These are phyloP conservation scores for Trypanosoma lewisi DNA, from an alignment of 208 protist genomes.

Conservation along the genomic window DNA sequence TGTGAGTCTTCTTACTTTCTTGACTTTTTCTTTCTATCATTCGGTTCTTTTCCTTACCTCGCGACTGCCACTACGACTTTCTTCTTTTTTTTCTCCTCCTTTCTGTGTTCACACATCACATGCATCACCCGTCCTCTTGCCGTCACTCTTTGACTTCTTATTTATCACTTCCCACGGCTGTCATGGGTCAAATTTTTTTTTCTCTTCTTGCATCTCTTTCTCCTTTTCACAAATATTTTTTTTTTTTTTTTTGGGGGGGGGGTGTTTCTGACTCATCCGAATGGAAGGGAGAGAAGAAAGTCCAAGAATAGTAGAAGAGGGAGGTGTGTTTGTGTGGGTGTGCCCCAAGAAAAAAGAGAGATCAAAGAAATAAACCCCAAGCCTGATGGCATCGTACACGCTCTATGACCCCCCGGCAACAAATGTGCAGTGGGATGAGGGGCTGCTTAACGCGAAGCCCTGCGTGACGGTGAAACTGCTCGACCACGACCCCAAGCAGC, in stretches of 20 bases:
- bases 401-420: slow-evolving; percentile 14
- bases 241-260: too few species aligned
- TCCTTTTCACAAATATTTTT: too few species aligned
- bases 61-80: too few species aligned
- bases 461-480: slow-evolving; percentile 9
- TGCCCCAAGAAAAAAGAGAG: slow-evolving; percentile 4
- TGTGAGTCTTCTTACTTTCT: too few species aligned
- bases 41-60: too few species aligned
- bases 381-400: slow-evolving; percentile 14
- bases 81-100: too few species aligned
- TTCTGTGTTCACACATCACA: too few species aligned
- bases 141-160: slow-evolving; percentile 3
- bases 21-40: too few species aligned
- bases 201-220: too few species aligned
- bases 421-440: slow-evolving; percentile 9
- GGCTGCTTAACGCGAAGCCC: slow-evolving; percentile 16
- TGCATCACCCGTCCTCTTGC: not conserved
- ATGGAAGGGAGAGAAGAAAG: not conserved
- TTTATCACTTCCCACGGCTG: slow-evolving; percentile 4
- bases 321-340: too few species aligned
- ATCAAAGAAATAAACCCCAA: not conserved
- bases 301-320: not conserved
- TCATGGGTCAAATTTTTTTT: too few species aligned
- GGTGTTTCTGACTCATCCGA: too few species aligned
- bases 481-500: slow-evolving; percentile 3